Evolutionary conservation across 805 yeast genomes (phyloP), one percentile per base, ranked within the genome.

Genomic region (Candida anglica): DNA sequence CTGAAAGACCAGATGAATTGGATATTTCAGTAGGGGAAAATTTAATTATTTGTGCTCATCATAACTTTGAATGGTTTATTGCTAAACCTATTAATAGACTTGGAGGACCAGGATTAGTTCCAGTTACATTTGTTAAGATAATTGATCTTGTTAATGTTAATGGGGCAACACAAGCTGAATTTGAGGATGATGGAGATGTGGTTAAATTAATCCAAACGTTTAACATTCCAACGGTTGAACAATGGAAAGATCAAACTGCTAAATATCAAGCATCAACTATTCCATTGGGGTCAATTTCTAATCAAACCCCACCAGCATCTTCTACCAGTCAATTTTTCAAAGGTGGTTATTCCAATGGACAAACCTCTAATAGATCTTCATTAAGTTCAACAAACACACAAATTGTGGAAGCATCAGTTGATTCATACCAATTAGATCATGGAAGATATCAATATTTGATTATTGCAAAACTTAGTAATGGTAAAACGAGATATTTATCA

Each of bases 61-160:
- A 91, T 53, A 88, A 87, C 36, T 84, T 71, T 44, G 99, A 94
- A 62, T 93, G 99, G 99, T 89, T 88, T 48, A 93, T 93, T 39
- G 98, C 97, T 4, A 93, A 93, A 56, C 96, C 96, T 10, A 85
- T 93, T 27, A 94, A 91, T 39, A 70, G 97, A 35, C 67, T 93
- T 24, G 98, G 98, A 17, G 98, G 97, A 1, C 98, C 98, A 0
- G 98, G 99, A 1, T 69, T 93, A 29, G 94, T 93, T 6, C 98
- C 99, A 0, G 89, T 86, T 4, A 76, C 86, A 14, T 93, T 85
- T 50, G 93, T 93, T 16, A 86, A 87, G 51, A 73, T 91, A 23
- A 77, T 91, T 26, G 95, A 93, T 56, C 72, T 88, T 38, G 66
- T 78, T 16, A 57, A 63, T 32, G 19, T 36, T 10, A 39, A 39